Base-by-base conservation (phyloP, 495 filamentous ascomycete species). In the Aspergillus sparsus region DNA sequence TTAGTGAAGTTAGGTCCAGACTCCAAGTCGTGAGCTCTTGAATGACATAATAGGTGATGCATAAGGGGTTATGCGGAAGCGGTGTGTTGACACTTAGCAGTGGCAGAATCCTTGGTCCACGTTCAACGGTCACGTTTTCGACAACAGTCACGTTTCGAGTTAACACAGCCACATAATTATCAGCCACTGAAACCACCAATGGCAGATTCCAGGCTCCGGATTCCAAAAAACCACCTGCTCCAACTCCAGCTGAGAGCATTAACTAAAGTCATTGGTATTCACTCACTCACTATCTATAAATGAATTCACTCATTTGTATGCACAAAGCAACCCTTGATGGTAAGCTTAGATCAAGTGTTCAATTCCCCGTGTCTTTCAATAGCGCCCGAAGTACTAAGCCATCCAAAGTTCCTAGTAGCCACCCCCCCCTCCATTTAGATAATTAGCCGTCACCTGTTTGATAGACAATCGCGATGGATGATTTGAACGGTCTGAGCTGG, bases 401-500 rank as follows among this genome's bases (percentile, higher is more conserved):
- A 3, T 27, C 21, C 21, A 27, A 27, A 27, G 21, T 27, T 27
- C 21, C 21, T 27, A 27, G 21, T 27, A 27, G 21, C 21, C 21
- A 27, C 1, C 21, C 21, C 21, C 32, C 60, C 51, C 58, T 54
- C 47, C 49, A 47, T 63, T 63, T 63, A 69, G 62, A 70, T 66
- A 54, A 47, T 47, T 62, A 31, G 34, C 32, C 21, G n/a, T 41
- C 47, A 42, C 12, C 51, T 49, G 21, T 35, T 57, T 33, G 32
- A 44, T 58, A 51, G 42, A 61, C 46, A 55, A 60, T 60, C 60
- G 68, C 62, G 45, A 86, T 86, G 83, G 82, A 86, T 59, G 83
- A 86, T 60, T 76, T 86, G 6, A 77, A 75, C 55, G 81, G 83
- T 59, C 68, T 86, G 60, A 82, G 78, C 68, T 86, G 82, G 83